Percentiles rank a stretch among this genome's conserved stretches.
phyloP scores from a whole-genome alignment of 345 rosid genomes.

The Garcia nutans region DNA sequence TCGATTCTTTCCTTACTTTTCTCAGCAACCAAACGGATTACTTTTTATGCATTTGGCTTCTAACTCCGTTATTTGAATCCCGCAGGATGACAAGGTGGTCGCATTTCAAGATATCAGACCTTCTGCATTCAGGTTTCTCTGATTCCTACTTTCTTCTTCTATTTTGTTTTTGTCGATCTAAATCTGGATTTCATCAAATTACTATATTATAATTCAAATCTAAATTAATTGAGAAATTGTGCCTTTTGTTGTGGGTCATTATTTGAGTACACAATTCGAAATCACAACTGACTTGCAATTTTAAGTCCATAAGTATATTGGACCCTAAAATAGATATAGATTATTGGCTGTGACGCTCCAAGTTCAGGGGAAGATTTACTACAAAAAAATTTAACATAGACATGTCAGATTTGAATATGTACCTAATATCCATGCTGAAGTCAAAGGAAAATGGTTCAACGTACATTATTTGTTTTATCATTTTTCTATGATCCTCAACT shows the following conservation, averaged over 20 bases:
- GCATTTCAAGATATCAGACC: slow-evolving; percentile 89
- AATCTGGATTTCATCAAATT: background rate
- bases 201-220: background rate
- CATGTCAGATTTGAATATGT: background rate
- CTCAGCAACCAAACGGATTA: slow-evolving; percentile 17
- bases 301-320: background rate
- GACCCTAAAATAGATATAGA: background rate
- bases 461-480: background rate
- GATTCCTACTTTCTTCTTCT: background rate
- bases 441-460: background rate
- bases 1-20: background rate
- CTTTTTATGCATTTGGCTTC: background rate
- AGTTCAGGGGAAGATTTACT: too few species aligned
- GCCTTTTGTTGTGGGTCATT: background rate
- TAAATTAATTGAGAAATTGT: background rate
- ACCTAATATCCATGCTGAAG: background rate
- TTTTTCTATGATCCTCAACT: background rate
- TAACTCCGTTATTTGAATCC: slow-evolving; percentile 12
- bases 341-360: background rate
- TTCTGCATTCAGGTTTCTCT: slow-evolving; percentile 65
- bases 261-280: too few species aligned
- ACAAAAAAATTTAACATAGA: too few species aligned
- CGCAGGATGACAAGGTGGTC: slow-evolving; percentile 77
- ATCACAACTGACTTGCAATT: too few species aligned
- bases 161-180: background rate